A percentile compares a stretch with the other conserved stretches of the same genome.
phyloP scores from a whole-genome alignment of 768 basidiomycete genomes.

The Agrocybe praecox region DNA sequence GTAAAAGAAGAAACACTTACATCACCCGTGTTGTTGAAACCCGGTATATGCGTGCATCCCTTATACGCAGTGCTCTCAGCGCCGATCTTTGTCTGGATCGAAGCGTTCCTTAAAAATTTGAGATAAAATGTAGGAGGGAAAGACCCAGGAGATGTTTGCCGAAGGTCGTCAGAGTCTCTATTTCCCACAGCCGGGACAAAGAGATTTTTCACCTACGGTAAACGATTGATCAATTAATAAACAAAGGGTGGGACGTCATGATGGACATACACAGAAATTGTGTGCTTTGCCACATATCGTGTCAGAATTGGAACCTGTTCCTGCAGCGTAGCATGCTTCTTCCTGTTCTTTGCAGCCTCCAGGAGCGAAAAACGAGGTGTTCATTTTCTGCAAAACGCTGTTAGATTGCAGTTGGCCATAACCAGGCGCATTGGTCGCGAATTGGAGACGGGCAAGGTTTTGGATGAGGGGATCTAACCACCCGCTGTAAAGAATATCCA shows the following conservation, averaged over 20 bases:
- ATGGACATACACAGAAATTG: conserved; percentile 52
- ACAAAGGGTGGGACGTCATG: background rate
- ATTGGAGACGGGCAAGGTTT: conserved; percentile 59
- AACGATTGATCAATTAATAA: background rate
- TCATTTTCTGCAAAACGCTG: conserved; percentile 46
- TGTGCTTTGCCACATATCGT: conserved; percentile 52
- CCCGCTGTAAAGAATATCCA: conserved; percentile 40
- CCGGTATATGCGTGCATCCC: conserved; percentile 50
- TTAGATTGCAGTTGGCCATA: conserved; percentile 63
- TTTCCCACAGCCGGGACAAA: conserved; percentile 53
- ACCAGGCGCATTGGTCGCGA: conserved; percentile 63
- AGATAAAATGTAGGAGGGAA: conserved; percentile 64
- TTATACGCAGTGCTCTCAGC: conserved; percentile 48
- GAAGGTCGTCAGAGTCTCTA: conserved; percentile 56
- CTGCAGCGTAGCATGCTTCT: conserved; percentile 58
- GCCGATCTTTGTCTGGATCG: conserved; percentile 49
- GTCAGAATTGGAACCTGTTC: conserved; percentile 45
- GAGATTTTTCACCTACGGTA: conserved; percentile 45
- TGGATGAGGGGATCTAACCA: conserved; percentile 71
- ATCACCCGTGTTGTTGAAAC: conserved; percentile 59
- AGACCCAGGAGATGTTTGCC: conserved; percentile 51
- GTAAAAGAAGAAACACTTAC: conserved; percentile 29
- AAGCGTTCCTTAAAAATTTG: conserved; percentile 38
- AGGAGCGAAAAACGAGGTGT: conserved; percentile 44
- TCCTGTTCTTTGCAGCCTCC: conserved; percentile 60